phyloP scores from a whole-genome alignment of 805 yeast species.

The Millerago galiae region DNA sequence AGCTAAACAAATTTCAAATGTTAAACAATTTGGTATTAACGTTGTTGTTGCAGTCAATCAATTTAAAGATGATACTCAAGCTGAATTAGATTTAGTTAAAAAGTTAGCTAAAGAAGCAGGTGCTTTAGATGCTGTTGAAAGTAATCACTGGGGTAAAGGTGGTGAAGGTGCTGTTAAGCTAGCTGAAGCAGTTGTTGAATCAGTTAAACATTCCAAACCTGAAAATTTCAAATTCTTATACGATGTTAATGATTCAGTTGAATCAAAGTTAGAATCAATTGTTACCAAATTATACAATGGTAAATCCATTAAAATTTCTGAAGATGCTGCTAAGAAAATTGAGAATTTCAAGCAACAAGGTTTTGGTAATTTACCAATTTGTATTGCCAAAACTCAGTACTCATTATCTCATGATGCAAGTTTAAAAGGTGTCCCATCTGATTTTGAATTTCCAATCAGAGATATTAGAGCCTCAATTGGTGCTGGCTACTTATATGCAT shows the following conservation, averaged over 20 bases:
- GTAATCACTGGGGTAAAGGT: conserved; percentile 86
- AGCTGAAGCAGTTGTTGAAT: conserved; percentile 64
- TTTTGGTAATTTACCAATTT: conserved; percentile 83
- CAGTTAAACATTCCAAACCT: conserved; percentile 41
- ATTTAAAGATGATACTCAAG: conserved; percentile 65
- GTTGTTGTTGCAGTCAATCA: conserved; percentile 80
- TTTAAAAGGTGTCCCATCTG: conserved; percentile 91
- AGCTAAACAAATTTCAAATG: conserved; percentile 71
- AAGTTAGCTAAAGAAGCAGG: conserved; percentile 70
- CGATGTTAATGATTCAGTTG: conserved; percentile 55
- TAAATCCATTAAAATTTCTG: conserved; percentile 58
- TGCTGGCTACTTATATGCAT: conserved; percentile 93
- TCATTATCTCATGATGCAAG: conserved; percentile 91
- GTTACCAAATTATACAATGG: conserved; percentile 80
- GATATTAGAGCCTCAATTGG: conserved; percentile 94
- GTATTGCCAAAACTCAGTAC: conserved; percentile 97
- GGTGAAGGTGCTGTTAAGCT: conserved; percentile 73
- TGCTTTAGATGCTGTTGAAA: conserved; percentile 70
- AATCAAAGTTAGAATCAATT: conserved; percentile 58
- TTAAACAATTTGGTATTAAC: conserved; percentile 64
- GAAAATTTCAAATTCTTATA: conserved; percentile 49
- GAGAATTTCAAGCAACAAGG: conserved; percentile 82
- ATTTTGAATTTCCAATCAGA: conserved; percentile 88
- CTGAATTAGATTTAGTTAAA: conserved; percentile 62
- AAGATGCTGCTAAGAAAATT: conserved; percentile 66